phyloP scores from a whole-genome alignment of 2,329 filamentous ascomycete genomes.

The Cordyceps farinosa region DNA sequence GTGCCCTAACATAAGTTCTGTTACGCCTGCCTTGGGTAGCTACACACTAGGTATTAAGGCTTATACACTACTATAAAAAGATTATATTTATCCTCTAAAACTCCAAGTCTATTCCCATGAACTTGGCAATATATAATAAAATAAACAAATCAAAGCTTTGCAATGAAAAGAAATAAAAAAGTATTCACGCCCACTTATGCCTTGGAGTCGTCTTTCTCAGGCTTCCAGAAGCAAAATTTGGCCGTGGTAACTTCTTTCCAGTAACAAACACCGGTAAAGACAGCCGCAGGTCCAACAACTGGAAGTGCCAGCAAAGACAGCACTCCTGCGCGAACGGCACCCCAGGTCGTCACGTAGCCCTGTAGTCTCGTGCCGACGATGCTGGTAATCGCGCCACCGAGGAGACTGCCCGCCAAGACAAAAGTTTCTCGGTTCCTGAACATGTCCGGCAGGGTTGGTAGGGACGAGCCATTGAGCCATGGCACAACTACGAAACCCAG shows the following conservation, averaged over 20 bases:
- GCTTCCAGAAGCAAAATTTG: slow-evolving; percentile 10
- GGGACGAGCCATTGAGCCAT: not conserved
- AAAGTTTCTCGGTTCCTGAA: not conserved
- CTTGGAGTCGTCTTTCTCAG: not conserved
- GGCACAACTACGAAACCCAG: not conserved
- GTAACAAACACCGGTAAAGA: not conserved
- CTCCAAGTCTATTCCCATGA: not conserved
- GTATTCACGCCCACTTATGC: not conserved
- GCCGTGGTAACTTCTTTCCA: slow-evolving; percentile 5
- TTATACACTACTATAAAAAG: no score
- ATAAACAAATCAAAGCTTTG: not conserved
- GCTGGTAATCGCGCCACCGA: not conserved
- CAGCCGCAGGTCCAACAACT: not conserved
- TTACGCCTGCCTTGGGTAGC: no score
- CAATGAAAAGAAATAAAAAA: not conserved
- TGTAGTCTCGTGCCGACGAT: not conserved
- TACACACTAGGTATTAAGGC: no score
- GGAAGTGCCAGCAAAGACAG: not conserved
- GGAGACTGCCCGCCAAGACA: not conserved
- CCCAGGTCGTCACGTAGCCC: slow-evolving; percentile 2
- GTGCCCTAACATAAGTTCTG: no score
- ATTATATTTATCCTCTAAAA: not conserved
- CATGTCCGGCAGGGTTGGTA: not conserved
- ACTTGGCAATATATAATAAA: not conserved
- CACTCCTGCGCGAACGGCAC: not conserved